These are phyloP conservation scores for Globisporangium emineosum DNA, from an alignment of 352 stramenopile species.

Conservation along the genomic window DNA sequence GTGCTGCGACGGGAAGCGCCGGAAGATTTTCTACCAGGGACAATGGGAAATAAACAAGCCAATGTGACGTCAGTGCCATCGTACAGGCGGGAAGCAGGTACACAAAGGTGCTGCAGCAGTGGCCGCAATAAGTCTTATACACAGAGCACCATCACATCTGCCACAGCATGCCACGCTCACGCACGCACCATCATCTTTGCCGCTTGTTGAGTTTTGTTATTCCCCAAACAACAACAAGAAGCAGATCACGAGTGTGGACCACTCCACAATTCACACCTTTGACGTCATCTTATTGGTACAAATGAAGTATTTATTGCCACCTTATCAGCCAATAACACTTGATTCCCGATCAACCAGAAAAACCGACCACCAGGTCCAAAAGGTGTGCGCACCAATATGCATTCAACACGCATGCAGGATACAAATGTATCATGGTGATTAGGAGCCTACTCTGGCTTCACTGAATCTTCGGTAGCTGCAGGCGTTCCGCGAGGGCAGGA, in stretches of 20 bases:
- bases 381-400: too few species aligned
- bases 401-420: too few species aligned
- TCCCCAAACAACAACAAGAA: not conserved
- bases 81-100: not conserved
- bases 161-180: not conserved
- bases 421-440: too few species aligned
- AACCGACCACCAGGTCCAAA: too few species aligned
- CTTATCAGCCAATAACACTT: not conserved
- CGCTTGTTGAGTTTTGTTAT: not conserved
- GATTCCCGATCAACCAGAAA: too few species aligned
- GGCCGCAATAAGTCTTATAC: not conserved
- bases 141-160: not conserved
- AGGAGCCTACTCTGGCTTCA: too few species aligned
- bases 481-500: not conserved
- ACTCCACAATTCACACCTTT: not conserved
- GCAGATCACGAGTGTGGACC: not conserved
- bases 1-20: conserved; percentile 83
- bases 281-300: not conserved
- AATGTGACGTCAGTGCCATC: not conserved
- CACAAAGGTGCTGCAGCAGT: not conserved
- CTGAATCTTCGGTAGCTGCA: too few species aligned
- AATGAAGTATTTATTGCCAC: not conserved
- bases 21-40: conserved; percentile 63
- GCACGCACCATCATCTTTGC: conserved; percentile 6
- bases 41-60: not conserved